phyloP scores from a whole-genome alignment of 805 yeast genomes.

The Lachancea waltii region DNA sequence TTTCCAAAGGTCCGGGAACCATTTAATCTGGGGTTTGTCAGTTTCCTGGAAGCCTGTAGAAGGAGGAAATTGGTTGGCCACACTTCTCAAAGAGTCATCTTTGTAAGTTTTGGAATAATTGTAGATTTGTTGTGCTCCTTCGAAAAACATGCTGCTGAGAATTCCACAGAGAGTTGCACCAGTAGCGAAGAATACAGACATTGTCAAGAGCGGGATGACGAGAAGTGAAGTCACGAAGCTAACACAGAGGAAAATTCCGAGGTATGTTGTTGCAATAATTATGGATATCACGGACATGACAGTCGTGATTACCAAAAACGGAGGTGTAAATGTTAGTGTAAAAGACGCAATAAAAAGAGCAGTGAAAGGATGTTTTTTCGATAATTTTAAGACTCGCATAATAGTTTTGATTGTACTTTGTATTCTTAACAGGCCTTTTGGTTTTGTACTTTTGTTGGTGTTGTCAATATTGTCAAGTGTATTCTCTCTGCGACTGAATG shows the following conservation, averaged over 20 bases:
- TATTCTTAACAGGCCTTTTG: not conserved
- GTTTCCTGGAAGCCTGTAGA: too few species aligned
- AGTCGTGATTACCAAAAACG: conserved; percentile 11
- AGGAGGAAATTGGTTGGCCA: conserved; percentile 15
- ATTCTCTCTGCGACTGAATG: too few species aligned
- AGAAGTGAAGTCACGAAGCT: conserved; percentile 21
- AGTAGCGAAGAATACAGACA: conserved; percentile 27
- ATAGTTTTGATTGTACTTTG: not conserved
- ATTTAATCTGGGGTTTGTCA: too few species aligned
- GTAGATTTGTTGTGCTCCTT: conserved; percentile 22
- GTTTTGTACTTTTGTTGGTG: not conserved
- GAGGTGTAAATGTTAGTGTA: conserved; percentile 6
- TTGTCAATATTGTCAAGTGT: too few species aligned
- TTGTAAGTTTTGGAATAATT: conserved; percentile 16
- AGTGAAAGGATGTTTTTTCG: conserved; percentile 4
- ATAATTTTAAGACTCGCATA: not conserved
- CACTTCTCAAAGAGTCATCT: conserved; percentile 14
- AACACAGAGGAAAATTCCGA: conserved; percentile 19
- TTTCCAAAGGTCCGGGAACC: too few species aligned
- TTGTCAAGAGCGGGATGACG: conserved; percentile 24
- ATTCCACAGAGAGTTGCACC: conserved; percentile 27
- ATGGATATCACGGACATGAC: conserved; percentile 20
- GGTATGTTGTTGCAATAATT: conserved; percentile 19
- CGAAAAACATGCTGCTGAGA: conserved; percentile 25
- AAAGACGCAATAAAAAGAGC: conserved; percentile 6